Evolutionary conservation across 805 yeast species (phyloP).

Genomic region (Ogataea naganishii): DNA sequence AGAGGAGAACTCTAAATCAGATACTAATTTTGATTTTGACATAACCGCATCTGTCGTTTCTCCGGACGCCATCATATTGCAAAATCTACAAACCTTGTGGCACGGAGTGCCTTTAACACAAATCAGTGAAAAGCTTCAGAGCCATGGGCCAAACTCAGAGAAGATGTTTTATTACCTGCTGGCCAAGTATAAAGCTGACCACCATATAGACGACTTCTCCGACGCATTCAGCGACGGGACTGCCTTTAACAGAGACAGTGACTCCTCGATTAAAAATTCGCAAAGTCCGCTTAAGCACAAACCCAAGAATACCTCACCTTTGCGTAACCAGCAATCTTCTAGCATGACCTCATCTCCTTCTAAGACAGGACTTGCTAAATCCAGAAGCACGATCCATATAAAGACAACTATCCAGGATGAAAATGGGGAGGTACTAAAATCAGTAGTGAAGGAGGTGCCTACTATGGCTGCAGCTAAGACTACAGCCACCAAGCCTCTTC

Average conservation of each 20-base stretch:
- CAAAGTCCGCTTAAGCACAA: too few species aligned
- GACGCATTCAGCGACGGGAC: too few species aligned
- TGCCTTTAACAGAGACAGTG: too few species aligned
- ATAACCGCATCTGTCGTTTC: conserved; percentile 16
- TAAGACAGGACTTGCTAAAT: too few species aligned
- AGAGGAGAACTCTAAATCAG: conserved; percentile 14
- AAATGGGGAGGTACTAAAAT: conserved; percentile 21
- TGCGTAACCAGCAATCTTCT: too few species aligned
- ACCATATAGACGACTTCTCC: too few species aligned
- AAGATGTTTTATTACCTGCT: conserved; percentile 28
- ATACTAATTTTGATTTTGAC: conserved; percentile 22
- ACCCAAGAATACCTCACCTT: too few species aligned
- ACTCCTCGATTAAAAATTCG: too few species aligned
- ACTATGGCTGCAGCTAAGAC: conserved; percentile 4
- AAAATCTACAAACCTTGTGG: conserved; percentile 50
- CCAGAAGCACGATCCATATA: too few species aligned
- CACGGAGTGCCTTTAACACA: conserved; percentile 36
- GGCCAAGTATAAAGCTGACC: conserved; percentile 23
- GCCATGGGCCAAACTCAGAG: conserved; percentile 19
- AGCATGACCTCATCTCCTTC: too few species aligned
- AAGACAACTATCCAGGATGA: conserved; percentile 25
- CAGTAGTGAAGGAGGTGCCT: conserved; percentile 22
- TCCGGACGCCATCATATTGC: conserved; percentile 42
- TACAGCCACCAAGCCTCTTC: too few species aligned
- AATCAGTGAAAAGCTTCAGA: conserved; percentile 19